Conservation (phyloP, 2,329 filamentous ascomycete species). For the Amphichorda felina region DNA sequence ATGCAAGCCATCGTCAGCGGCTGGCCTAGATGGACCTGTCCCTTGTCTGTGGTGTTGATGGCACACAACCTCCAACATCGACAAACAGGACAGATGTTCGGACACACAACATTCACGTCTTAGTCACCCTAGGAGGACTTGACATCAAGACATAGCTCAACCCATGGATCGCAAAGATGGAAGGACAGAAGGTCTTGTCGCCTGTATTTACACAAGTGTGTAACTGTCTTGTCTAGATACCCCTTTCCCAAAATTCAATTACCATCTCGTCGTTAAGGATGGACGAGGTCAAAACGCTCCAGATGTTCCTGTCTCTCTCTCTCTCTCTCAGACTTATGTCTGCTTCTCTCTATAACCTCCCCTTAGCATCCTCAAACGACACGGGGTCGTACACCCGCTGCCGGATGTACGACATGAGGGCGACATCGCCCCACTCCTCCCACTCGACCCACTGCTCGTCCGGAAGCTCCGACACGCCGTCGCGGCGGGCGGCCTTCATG, state of each 20-base stretch:
- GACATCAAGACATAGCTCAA: too few species aligned
- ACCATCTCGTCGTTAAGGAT: too few species aligned
- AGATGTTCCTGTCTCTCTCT: background rate
- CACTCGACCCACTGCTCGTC: constrained; percentile 62
- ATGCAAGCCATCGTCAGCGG: too few species aligned
- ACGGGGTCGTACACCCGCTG: constrained; percentile 48
- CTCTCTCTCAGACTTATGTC: background rate
- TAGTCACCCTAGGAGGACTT: too few species aligned
- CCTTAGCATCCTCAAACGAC: constrained; percentile 23
- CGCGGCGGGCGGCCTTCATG: constrained; percentile 80
- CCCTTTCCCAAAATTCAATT: too few species aligned
- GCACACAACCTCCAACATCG: too few species aligned
- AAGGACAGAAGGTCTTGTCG: background rate
- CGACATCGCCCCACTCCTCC: constrained; percentile 59
- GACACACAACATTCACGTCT: too few species aligned
- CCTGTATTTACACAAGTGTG: background rate
- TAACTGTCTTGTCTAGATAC: background rate
- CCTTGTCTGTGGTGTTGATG: too few species aligned
- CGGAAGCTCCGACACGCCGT: constrained; percentile 58
- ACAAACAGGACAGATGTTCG: too few species aligned
- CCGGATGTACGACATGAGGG: constrained; percentile 48
- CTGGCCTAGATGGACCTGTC: too few species aligned
- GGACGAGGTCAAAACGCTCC: background rate
- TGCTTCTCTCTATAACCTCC: constrained; percentile 13
- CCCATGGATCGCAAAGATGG: too few species aligned